Conservation (phyloP, 2,329 filamentous ascomycete species). For the Diaporthe capsici region DNA sequence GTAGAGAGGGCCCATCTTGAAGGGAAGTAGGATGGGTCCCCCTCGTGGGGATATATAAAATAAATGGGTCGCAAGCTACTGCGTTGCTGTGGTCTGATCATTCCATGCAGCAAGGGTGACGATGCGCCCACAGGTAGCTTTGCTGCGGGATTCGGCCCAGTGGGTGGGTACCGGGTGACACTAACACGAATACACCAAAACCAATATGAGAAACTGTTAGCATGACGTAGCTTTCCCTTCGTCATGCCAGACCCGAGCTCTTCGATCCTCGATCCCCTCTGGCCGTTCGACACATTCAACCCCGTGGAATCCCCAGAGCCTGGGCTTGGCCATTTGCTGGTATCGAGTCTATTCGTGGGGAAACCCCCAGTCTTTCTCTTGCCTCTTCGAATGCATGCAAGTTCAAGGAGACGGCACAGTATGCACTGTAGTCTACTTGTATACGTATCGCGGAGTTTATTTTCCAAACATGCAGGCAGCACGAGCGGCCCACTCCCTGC, state of each 20-base stretch:
- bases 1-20: conserved; percentile 21
- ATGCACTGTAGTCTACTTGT: background rate
- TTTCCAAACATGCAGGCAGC: background rate
- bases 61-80: conserved; percentile 30
- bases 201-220: background rate
- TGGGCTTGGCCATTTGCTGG: background rate
- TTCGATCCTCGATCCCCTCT: conserved; percentile 17
- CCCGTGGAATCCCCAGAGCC: conserved; percentile 21
- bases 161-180: conserved; percentile 8
- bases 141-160: conserved; percentile 19
- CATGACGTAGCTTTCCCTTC: background rate
- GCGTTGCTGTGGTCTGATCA: conserved; percentile 26
- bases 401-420: background rate
- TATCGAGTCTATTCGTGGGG: conserved; percentile 8
- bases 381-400: background rate
- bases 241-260: background rate
- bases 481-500: conserved; percentile 10
- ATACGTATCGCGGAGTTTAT: background rate
- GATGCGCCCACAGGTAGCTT: conserved; percentile 20
- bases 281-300: background rate
- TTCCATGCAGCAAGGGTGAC: conserved; percentile 36
- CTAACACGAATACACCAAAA: background rate
- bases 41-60: conserved; percentile 23
- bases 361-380: background rate
- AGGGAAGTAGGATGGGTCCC: conserved; percentile 15